phyloP scores from a whole-genome alignment of 768 basidiomycete species.

The Boletus subcaerulescens region DNA sequence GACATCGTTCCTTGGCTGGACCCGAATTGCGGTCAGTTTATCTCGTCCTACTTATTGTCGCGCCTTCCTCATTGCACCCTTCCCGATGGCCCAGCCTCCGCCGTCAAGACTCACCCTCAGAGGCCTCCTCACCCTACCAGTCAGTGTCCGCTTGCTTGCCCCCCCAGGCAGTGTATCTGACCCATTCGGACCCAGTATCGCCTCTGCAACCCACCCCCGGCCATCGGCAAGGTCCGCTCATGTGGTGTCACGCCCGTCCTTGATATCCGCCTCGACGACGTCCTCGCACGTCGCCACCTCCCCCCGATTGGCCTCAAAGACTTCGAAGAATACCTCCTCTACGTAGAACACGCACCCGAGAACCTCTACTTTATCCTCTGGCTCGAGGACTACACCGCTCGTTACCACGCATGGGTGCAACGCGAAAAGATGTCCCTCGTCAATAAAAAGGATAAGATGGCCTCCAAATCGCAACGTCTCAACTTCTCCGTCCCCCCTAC shows the following conservation, averaged over 20 bases:
- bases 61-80: neutral
- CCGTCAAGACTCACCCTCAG: slow-evolving; percentile 30
- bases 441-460: slow-evolving; percentile 42
- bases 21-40: slow-evolving; percentile 12
- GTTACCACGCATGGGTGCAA: slow-evolving; percentile 42
- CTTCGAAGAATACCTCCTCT: slow-evolving; percentile 78
- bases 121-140: slow-evolving; percentile 40
- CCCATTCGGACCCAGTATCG: slow-evolving; percentile 32
- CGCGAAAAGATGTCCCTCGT: slow-evolving; percentile 25
- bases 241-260: slow-evolving; percentile 67
- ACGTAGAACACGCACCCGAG: slow-evolving; percentile 72
- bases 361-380: slow-evolving; percentile 85
- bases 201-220: slow-evolving; percentile 66
- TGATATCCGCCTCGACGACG: slow-evolving; percentile 67
- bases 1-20: neutral
- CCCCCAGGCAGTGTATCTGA: neutral
- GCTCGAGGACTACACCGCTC: slow-evolving; percentile 67
- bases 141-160: slow-evolving; percentile 15
- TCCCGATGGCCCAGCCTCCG: slow-evolving; percentile 29
- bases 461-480: slow-evolving; percentile 34
- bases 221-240: slow-evolving; percentile 65
- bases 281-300: slow-evolving; percentile 71
- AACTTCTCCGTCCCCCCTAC: slow-evolving; percentile 31
- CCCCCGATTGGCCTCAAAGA: slow-evolving; percentile 78
- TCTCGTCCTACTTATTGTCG: neutral